Percentiles rank a stretch among this genome's conserved stretches.
These are phyloP conservation scores for Terana coerulea DNA, from an alignment of 768 basidiomycete species.

Conservation along the genomic window DNA sequence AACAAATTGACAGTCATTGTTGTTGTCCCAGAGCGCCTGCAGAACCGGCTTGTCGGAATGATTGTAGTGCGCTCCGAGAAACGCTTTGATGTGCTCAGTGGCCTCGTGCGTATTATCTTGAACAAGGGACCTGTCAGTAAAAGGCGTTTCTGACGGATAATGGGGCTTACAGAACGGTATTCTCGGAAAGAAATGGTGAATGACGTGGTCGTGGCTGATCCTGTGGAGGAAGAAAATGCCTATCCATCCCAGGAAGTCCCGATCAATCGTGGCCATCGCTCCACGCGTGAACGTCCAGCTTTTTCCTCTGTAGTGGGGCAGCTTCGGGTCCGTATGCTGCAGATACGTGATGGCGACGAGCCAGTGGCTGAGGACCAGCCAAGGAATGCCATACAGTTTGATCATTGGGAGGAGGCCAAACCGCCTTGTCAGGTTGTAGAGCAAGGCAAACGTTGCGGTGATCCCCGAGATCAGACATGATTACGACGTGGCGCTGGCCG, in stretches of 20 bases:
- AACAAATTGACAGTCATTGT: conserved; percentile 31
- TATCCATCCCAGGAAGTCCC: conserved; percentile 25
- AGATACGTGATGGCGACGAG: conserved; percentile 21
- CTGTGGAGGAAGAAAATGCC: conserved; percentile 25
- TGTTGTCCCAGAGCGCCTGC: conserved; percentile 29
- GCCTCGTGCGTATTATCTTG: conserved; percentile 28
- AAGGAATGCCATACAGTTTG: conserved; percentile 15
- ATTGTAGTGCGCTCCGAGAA: conserved; percentile 29
- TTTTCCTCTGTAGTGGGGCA: conserved; percentile 20
- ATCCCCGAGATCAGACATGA: conserved; percentile 15
- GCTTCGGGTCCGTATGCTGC: conserved; percentile 21
- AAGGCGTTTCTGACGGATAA: background rate
- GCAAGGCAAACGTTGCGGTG: background rate
- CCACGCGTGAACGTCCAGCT: conserved; percentile 18
- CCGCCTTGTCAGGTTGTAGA: background rate
- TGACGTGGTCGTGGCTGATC: conserved; percentile 24
- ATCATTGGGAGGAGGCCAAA: conserved; percentile 4
- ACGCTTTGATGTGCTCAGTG: conserved; percentile 25
- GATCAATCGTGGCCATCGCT: conserved; percentile 22
- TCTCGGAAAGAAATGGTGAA: conserved; percentile 27
- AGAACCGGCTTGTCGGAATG: conserved; percentile 27
- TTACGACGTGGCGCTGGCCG: conserved; percentile 1
- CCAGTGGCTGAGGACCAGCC: conserved; percentile 20
- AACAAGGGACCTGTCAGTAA: background rate
- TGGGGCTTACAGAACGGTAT: conserved; percentile 15